Base-by-base conservation (phyloP, 1,284 basidiomycete genomes). In the Sparassis latifolia region DNA sequence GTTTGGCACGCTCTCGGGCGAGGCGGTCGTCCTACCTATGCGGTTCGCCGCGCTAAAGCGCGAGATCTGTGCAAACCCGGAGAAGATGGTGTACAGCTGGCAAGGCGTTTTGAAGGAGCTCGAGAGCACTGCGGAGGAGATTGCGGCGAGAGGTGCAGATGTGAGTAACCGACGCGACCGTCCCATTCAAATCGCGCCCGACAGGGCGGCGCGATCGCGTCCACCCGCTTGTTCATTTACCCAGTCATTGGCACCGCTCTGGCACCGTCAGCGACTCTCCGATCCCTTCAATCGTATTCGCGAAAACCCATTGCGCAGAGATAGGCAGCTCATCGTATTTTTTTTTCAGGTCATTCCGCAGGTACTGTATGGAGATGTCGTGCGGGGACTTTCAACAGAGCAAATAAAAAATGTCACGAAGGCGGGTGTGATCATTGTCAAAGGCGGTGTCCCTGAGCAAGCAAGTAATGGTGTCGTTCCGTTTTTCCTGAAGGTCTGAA, bases 21-120 rank as follows among this genome's bases (percentile, higher is more conserved):
- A 75, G 50, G 59, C 65, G 2, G 64, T 66, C 12, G 60, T 61
- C 1, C 71, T 87, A 2, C 83, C 85, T 0, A 56, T 69, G 5
- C 76, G 82, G 0, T 89, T 87, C 54, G 62, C 73, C 0, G 71
- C 76, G 9, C 64, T 89, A 37, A 89, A 89, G 69, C 75, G 75
- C 55, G 65, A 67, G 39, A 61, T 84, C 1, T 74, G 78, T 66
- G 70, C 65, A n/a, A 77, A 80, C 10, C 49, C 47, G 30, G 45
- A 43, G 28, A 58, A 60, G 1, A 66, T 88, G 6, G 57, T 71
- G 6, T 62, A 75, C 42, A 74, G 76, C 42, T 89, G 84, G 82
- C 70, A 64, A 33, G 72, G 77, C 32, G 73, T 89, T 0, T 63
- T 84, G 1, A 55, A 55, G 1, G 76, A 78, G 38, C 70, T 89